phyloP scores from a whole-genome alignment of 2,329 filamentous ascomycete genomes.

The Shiraia sp. region DNA sequence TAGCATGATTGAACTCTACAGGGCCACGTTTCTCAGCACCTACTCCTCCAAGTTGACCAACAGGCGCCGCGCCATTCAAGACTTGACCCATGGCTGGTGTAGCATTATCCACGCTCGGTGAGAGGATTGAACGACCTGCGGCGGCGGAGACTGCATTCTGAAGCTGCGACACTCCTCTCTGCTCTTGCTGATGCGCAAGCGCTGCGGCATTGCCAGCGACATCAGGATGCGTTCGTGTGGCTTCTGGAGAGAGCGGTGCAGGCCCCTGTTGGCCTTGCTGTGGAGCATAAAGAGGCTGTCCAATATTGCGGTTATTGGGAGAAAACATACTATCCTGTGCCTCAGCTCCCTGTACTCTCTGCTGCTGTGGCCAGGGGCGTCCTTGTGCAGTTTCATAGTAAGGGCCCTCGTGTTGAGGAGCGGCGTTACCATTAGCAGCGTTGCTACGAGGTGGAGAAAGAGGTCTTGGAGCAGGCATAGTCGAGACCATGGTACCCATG shows the following conservation, averaged over 20 bases:
- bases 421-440: constrained; percentile 58
- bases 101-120: constrained; percentile 50
- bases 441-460: constrained; percentile 52
- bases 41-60: constrained; percentile 59
- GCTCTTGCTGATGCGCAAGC: constrained; percentile 64
- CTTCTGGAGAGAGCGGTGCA: constrained; percentile 44
- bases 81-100: constrained; percentile 59
- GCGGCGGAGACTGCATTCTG: constrained; percentile 67
- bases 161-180: constrained; percentile 67
- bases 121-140: constrained; percentile 57
- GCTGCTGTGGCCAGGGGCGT: constrained; percentile 46
- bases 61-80: constrained; percentile 64
- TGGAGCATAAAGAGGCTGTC: constrained; percentile 42
- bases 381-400: constrained; percentile 43
- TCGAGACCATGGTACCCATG: constrained; percentile 93
- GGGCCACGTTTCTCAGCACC: constrained; percentile 79
- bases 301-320: constrained; percentile 49
- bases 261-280: constrained; percentile 40
- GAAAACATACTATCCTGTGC: constrained; percentile 47
- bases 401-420: constrained; percentile 47
- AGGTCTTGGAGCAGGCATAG: constrained; percentile 65
- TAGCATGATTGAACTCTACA: constrained; percentile 98
- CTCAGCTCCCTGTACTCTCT: constrained; percentile 35
- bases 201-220: constrained; percentile 48
- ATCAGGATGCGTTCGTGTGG: constrained; percentile 43